Conservation (phyloP, 305 asterid genomes). For the Plantago lanceolata region DNA sequence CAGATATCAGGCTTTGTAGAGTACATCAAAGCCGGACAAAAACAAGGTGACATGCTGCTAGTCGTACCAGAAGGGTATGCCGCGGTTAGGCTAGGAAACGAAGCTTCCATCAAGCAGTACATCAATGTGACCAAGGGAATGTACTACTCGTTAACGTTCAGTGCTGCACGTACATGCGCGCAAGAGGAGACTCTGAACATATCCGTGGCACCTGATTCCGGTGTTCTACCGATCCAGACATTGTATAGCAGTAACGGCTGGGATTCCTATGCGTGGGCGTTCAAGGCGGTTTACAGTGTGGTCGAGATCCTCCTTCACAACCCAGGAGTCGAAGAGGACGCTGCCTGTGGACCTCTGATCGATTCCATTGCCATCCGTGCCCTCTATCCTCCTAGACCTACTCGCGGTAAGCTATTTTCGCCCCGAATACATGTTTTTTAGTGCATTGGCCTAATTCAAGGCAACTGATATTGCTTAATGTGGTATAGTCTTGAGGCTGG, state of each 20-base stretch:
- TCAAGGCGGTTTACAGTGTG: constrained; percentile 32
- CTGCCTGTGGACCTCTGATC: constrained; percentile 94
- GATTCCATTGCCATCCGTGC: constrained; percentile 77
- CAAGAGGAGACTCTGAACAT: constrained; percentile 79
- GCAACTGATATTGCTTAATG: constrained; percentile 2
- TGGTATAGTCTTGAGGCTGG: neutral
- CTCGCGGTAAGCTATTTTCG: constrained; percentile 47
- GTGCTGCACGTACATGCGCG: constrained; percentile 92
- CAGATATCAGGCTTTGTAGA: constrained; percentile 70
- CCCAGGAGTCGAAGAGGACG: constrained; percentile 90
- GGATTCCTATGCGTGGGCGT: constrained; percentile 97
- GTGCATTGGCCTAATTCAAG: neutral
- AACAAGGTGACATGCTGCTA: constrained; percentile 91
- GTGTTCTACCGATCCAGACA: constrained; percentile 79
- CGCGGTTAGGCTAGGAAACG: constrained; percentile 83
- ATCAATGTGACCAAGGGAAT: constrained; percentile 64
- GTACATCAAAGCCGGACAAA: constrained; percentile 89
- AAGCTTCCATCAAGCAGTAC: constrained; percentile 76
- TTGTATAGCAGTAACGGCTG: constrained; percentile 88
- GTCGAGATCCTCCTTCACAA: constrained; percentile 71
- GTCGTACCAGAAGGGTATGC: constrained; percentile 93
- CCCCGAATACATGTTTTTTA: neutral
- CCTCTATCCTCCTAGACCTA: constrained; percentile 73
- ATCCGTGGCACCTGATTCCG: constrained; percentile 76
- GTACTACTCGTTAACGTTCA: constrained; percentile 77